Conservation (phyloP, 352 stramenopile genomes). For the Pythium periplocum region DNA sequence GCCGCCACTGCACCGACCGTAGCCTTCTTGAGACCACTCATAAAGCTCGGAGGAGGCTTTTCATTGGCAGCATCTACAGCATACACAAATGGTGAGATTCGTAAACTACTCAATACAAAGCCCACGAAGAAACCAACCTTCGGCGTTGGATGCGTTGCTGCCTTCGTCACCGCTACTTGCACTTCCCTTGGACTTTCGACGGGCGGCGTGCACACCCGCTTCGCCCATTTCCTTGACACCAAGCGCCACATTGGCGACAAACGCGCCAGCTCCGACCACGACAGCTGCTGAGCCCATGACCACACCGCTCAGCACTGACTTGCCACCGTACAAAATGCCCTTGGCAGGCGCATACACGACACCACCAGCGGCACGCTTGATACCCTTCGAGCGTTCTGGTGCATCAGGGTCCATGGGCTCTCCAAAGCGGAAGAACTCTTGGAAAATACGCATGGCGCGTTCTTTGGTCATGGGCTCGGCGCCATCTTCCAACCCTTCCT, state of each 20-base stretch:
- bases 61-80: slow-evolving; percentile 35
- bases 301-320: slow-evolving; percentile 76
- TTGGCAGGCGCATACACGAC: slow-evolving; percentile 81
- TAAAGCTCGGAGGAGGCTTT: slow-evolving; percentile 73
- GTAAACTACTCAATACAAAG: neutral
- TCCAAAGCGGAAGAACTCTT: slow-evolving; percentile 83
- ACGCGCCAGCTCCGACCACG: slow-evolving; percentile 64
- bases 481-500: slow-evolving; percentile 86
- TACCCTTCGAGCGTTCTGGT: slow-evolving; percentile 64
- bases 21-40: slow-evolving; percentile 82
- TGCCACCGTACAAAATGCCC: slow-evolving; percentile 77
- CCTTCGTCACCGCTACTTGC: slow-evolving; percentile 15
- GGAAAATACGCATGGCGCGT: slow-evolving; percentile 79
- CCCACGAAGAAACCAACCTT: slow-evolving; percentile 4
- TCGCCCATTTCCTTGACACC: slow-evolving; percentile 87
- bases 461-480: slow-evolving; percentile 81
- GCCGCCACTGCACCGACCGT: slow-evolving; percentile 77
- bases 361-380: slow-evolving; percentile 71
- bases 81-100: too few relatives aligned
- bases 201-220: slow-evolving; percentile 67
- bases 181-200: slow-evolving; percentile 38
- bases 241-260: slow-evolving; percentile 78
- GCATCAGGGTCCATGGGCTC: slow-evolving; percentile 82
- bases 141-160: slow-evolving; percentile 28
- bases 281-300: slow-evolving; percentile 80